phyloP scores from a whole-genome alignment of 116 monocot genomes.

The Trichopus zeylanicus region DNA sequence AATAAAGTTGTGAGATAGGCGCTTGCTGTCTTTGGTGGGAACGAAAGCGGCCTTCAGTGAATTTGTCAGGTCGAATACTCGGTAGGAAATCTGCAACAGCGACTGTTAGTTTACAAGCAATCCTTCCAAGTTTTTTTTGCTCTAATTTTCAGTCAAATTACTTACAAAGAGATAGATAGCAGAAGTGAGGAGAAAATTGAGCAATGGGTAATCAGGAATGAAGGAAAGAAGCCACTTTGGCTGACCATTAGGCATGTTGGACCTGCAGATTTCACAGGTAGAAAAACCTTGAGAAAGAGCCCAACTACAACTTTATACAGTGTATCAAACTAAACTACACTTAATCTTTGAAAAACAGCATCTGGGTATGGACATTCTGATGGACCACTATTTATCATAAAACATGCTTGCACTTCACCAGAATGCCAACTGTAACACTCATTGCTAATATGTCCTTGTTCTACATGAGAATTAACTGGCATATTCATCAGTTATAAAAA shows the following conservation, averaged over 20 bases:
- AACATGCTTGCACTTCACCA: too few relatives aligned
- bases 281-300: too few relatives aligned
- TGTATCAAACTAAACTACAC: too few relatives aligned
- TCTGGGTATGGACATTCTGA: too few relatives aligned
- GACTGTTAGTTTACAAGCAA: slow-evolving; percentile 7
- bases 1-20: slow-evolving; percentile 23
- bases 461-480: too few relatives aligned
- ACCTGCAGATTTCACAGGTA: slow-evolving; percentile 28
- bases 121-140: not conserved
- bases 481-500: too few relatives aligned
- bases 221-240: slow-evolving; percentile 96
- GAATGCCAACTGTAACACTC: too few relatives aligned
- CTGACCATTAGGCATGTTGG: slow-evolving; percentile 81
- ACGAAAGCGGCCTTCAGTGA: slow-evolving; percentile 23
- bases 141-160: not conserved
- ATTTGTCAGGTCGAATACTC: slow-evolving; percentile 27
- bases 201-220: slow-evolving; percentile 88
- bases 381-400: too few relatives aligned
- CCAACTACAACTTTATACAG: too few relatives aligned
- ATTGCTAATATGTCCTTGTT: too few relatives aligned
- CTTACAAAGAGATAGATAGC: slow-evolving; percentile 84
- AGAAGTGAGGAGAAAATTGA: slow-evolving; percentile 83
- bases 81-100: slow-evolving; percentile 32
- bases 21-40: slow-evolving; percentile 30
- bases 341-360: too few relatives aligned